Percentiles rank a stretch among this genome's conserved stretches.
phyloP scores from a whole-genome alignment of 1,284 basidiomycete species.

The Ceratobasidium theobromae region DNA sequence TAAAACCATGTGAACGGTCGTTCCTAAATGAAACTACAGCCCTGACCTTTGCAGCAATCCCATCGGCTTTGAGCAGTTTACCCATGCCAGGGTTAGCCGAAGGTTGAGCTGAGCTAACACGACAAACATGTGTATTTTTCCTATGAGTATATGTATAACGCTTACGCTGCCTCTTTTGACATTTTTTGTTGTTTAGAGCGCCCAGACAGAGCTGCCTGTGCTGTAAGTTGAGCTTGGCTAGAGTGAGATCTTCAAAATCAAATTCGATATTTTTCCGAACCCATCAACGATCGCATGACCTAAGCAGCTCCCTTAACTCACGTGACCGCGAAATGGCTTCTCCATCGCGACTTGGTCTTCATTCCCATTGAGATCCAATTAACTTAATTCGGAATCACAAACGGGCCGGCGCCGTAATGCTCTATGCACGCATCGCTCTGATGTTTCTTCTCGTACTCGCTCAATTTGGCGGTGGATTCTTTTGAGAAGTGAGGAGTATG shows the following conservation, averaged over 20 bases:
- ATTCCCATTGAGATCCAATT: not conserved
- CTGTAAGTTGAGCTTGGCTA: not conserved
- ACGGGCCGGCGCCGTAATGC: not conserved
- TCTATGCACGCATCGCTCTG: too few species aligned
- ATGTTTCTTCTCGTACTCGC: constrained; percentile 30
- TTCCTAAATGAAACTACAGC: constrained; percentile 57
- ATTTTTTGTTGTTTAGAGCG: constrained; percentile 1
- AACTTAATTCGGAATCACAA: not conserved
- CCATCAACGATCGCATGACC: not conserved
- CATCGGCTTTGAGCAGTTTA: constrained; percentile 73
- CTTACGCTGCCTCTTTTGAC: constrained; percentile 12
- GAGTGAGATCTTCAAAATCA: constrained; percentile 3
- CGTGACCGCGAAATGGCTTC: constrained; percentile 17
- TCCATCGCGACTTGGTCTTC: not conserved
- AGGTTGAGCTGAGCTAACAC: constrained; percentile 13
- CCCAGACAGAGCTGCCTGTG: too few species aligned
- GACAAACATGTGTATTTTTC: not conserved
- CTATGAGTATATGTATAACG: too few species aligned
- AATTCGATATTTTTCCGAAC: constrained; percentile 20
- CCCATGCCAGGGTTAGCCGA: constrained; percentile 55
- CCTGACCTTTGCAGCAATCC: constrained; percentile 67
- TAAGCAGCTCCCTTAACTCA: not conserved
- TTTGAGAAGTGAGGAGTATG: too few species aligned
- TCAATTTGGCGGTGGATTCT: too few species aligned
- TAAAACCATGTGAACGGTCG: constrained; percentile 45